Conservation (phyloP, 1,284 basidiomycete species). For the Sanghuangporus sanghuang region DNA sequence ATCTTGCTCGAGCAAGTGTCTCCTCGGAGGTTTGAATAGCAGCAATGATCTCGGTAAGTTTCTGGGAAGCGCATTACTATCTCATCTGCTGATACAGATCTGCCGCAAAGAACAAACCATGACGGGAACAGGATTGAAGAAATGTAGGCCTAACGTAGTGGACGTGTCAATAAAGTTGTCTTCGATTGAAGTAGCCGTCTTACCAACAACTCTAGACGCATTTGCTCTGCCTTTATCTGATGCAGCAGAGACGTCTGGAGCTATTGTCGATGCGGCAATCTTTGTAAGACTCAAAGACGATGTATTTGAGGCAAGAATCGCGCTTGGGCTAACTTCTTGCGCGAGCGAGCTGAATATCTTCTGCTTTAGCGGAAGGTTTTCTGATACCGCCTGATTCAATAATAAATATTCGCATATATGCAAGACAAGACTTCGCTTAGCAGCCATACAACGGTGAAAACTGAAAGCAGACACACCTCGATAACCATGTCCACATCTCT, state of each 20-base stretch:
- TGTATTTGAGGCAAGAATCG: conserved; percentile 91
- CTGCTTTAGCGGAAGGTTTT: conserved; percentile 79
- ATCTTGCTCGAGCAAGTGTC: conserved; percentile 71
- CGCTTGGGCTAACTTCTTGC: conserved; percentile 59
- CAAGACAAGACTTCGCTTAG: background rate
- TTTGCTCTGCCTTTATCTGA: conserved; percentile 57
- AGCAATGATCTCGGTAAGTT: conserved; percentile 89
- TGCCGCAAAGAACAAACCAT: conserved; percentile 53
- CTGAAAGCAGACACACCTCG: conserved; percentile 52
- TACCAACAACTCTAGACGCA: conserved; percentile 72
- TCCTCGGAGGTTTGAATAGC: conserved; percentile 85
- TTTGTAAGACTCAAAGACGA: conserved; percentile 94
- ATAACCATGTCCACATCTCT: conserved; percentile 85
- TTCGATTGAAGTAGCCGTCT: conserved; percentile 21
- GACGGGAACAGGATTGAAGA: conserved; percentile 94
- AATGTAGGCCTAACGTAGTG: conserved; percentile 66
- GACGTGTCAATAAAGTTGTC: background rate
- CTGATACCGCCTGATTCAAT: conserved; percentile 76
- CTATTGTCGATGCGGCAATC: conserved; percentile 78
- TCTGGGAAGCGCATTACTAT: conserved; percentile 40
- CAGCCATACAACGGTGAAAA: background rate
- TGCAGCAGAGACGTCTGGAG: conserved; percentile 47
- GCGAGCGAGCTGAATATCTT: conserved; percentile 74
- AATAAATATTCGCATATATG: background rate
- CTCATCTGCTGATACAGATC: conserved; percentile 2